Evolutionary conservation across 2,329 filamentous ascomycete species (phyloP).

Genomic region (Colletotrichum godetiae): DNA sequence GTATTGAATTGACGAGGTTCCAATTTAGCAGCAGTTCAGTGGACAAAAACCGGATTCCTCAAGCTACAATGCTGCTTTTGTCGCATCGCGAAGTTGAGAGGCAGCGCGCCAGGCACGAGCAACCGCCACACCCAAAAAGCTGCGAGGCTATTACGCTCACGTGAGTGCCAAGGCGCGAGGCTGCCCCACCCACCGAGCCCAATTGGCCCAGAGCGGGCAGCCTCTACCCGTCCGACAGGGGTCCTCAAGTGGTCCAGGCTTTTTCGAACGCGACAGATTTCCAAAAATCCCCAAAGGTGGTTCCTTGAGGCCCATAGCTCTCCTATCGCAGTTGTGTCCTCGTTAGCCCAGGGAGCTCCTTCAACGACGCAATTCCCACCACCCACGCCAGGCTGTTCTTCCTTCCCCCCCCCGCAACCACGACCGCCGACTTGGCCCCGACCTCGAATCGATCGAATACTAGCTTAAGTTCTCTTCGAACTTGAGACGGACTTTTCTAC

Average conservation of each 20-base stretch:
- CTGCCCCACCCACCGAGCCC: background rate
- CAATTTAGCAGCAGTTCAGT: background rate
- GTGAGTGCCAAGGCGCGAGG: conserved; percentile 12
- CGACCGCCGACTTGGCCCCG: background rate
- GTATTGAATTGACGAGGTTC: background rate
- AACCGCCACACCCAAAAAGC: conserved; percentile 26
- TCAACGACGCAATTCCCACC: conserved; percentile 14
- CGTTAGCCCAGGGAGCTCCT: conserved; percentile 32
- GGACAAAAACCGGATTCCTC: conserved; percentile 16
- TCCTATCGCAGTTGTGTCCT: conserved; percentile 22
- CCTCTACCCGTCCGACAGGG: conserved; percentile 15
- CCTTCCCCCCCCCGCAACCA: conserved; percentile 57
- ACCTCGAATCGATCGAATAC: background rate
- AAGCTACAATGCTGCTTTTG: background rate
- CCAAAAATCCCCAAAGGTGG: conserved; percentile 36
- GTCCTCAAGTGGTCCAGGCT: conserved; percentile 24
- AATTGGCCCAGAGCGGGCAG: conserved; percentile 12
- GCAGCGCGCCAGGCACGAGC: conserved; percentile 8
- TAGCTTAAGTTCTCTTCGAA: background rate
- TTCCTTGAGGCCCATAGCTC: conserved; percentile 20
- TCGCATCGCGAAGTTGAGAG: conserved; percentile 19
- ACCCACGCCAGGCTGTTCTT: conserved; percentile 2
- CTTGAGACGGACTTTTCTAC: background rate
- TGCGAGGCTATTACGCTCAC: conserved; percentile 28
- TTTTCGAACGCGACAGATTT: conserved; percentile 39